Base-by-base conservation (phyloP, 2,329 filamentous ascomycete species). In the Botryotinia convoluta region DNA sequence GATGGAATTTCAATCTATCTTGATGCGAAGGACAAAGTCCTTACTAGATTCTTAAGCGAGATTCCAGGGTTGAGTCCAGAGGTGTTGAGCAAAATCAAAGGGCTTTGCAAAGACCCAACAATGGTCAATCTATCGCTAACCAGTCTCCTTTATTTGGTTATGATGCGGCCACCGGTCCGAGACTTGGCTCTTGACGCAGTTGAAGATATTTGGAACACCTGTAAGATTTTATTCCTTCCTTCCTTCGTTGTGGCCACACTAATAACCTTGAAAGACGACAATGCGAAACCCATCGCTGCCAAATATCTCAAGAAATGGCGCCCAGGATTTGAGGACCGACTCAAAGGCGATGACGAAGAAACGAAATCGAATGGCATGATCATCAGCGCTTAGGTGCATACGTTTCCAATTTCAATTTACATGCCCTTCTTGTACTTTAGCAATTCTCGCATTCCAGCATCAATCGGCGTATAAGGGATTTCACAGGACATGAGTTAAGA, bases 1-100 rank as follows among this genome's bases (percentile, higher is more conserved):
- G 94, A 98, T 80, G 93, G 93, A 2, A 93, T 99, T 78, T 83
- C 97, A 48, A 93, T 93, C 6, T 98, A 97, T 81, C 86, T 98
- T n/a, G 94, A 98, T 80, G 89, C 91, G 2, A 92, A 93, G 74
- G 96, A 99, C 81, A 95, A 96, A 82, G 88, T 97, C 35, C 85
- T 99, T 72, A 95, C 97, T 42, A 90, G 96, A 51, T 97, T 98
- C 80, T 84, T 99, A 62, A 95, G 94, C 68, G 96, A 99, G 82
- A 91, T 99, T 48, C 96, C 96, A 0, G 91, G 92, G 60, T 86
- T 99, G 48, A 93, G 90, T 74, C 82, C 85, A 48, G 86, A 88
- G 18, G 90, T 98, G 75, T 86, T 98, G 3, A 86, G 90, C 64
- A 88, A 92, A 68, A 90, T 98, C 51, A 90, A 90, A 82, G 83